phyloP scores from a whole-genome alignment of 148 eudicot genomes.

The Rhododendron simsii region DNA sequence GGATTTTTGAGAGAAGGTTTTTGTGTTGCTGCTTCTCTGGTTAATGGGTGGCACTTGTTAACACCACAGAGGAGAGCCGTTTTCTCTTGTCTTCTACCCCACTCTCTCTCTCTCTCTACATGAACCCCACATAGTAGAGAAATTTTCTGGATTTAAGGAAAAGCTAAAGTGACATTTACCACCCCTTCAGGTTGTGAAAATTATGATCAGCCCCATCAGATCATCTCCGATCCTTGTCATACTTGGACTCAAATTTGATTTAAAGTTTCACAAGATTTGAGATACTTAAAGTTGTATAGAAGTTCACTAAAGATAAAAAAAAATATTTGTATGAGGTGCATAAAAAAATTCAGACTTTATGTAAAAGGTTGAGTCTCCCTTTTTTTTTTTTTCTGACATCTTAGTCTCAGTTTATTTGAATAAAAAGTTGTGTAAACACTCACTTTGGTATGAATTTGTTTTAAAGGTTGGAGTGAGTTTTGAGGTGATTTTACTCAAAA shows the following conservation, averaged over 20 bases:
- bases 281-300: background rate
- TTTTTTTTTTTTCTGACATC: background rate
- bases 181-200: background rate
- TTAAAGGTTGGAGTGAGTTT: background rate
- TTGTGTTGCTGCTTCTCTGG: slow-evolving; percentile 14
- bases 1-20: background rate
- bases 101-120: slow-evolving; percentile 1
- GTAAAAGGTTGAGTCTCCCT: background rate
- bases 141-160: background rate
- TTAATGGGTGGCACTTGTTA: slow-evolving; percentile 34
- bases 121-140: background rate
- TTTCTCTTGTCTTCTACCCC: slow-evolving; percentile 30
- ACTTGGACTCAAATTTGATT: background rate
- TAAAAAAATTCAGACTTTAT: too few species aligned
- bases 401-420: background rate
- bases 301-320: background rate
- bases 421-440: background rate
- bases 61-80: slow-evolving; percentile 23
- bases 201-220: background rate
- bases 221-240: background rate
- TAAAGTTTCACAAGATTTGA: background rate
- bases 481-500: background rate
- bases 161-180: background rate
- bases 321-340: background rate
- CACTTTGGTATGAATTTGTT: background rate